Percentiles rank a stretch among this genome's conserved stretches.
These are phyloP conservation scores for Colletotrichum sp. DNA, from an alignment of 2,329 filamentous ascomycete species.

Conservation along the genomic window DNA sequence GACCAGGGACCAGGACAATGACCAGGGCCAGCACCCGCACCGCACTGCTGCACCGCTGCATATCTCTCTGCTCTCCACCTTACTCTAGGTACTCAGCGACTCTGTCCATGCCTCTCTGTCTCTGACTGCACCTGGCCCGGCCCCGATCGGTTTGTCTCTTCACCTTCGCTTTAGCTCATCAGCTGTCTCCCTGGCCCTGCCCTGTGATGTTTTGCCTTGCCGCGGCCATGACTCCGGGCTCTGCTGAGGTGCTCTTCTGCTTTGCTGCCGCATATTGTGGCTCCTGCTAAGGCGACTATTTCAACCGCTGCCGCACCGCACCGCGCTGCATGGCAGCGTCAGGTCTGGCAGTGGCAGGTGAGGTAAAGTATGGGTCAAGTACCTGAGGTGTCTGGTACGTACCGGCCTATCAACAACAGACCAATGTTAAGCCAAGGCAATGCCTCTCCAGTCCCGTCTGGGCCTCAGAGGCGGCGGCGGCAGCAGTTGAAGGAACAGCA, in stretches of 20 bases:
- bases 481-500: not conserved
- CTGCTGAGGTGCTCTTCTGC: not conserved
- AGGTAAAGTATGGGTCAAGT: not conserved
- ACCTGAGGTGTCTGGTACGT: not conserved
- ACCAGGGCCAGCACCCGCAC: not conserved
- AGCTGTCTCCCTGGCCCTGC: not conserved
- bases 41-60: not conserved
- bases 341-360: not conserved
- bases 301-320: not conserved
- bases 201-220: not conserved
- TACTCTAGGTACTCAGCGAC: not conserved
- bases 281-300: not conserved
- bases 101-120: not conserved
- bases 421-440: conserved; percentile 1
- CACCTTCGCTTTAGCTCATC: not conserved
- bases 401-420: not conserved
- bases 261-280: not conserved
- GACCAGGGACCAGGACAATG: not conserved
- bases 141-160: not conserved
- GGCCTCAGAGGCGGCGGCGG: conserved; percentile 1
- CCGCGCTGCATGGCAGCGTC: not conserved
- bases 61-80: not conserved
- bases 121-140: not conserved
- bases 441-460: not conserved
- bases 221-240: not conserved